Percentiles rank a stretch among this genome's conserved stretches.
Conservation (phyloP, 1,139 yeast species). For the Blastobotrys arbuscula region DNA sequence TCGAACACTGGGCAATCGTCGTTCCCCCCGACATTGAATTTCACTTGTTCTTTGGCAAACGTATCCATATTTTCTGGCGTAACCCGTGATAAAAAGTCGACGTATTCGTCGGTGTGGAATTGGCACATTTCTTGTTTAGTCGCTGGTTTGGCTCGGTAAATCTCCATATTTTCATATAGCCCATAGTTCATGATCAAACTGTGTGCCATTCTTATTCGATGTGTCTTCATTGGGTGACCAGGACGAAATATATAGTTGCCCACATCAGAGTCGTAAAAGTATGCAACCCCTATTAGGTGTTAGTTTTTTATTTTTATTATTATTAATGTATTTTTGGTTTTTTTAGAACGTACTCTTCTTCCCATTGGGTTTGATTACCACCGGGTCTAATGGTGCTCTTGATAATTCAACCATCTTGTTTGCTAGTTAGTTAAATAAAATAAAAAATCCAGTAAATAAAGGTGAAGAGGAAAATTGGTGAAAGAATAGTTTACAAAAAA, state of each 20-base stretch:
- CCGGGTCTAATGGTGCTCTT: slow-evolving; percentile 49
- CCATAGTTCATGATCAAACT: slow-evolving; percentile 96
- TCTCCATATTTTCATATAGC: slow-evolving; percentile 93
- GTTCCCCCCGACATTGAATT: slow-evolving; percentile 94
- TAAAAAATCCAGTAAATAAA: too few species aligned
- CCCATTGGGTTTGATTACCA: slow-evolving; percentile 50
- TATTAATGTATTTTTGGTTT: too few species aligned
- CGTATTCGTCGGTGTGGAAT: slow-evolving; percentile 95
- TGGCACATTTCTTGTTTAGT: slow-evolving; percentile 98
- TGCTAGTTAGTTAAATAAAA: too few species aligned
- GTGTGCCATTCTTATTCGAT: slow-evolving; percentile 97
- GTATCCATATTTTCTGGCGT: slow-evolving; percentile 91
- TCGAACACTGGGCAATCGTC: slow-evolving; percentile 97
- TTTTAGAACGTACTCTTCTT: too few species aligned
- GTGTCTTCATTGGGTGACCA: slow-evolving; percentile 99
- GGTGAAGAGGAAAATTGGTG: too few species aligned
- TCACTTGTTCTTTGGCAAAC: slow-evolving; percentile 87
- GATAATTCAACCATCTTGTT: slow-evolving; percentile 11
- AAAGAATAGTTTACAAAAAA: too few species aligned
- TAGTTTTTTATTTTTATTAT: too few species aligned
- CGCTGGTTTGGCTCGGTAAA: slow-evolving; percentile 94
- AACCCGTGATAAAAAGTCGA: slow-evolving; percentile 86
- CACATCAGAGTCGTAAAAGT: slow-evolving; percentile 75
- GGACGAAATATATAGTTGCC: slow-evolving; percentile 98
- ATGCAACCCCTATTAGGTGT: slow-evolving; percentile 61